These are phyloP conservation scores for Parmelia sp. DNA, from an alignment of 495 filamentous ascomycete genomes.

Conservation along the genomic window DNA sequence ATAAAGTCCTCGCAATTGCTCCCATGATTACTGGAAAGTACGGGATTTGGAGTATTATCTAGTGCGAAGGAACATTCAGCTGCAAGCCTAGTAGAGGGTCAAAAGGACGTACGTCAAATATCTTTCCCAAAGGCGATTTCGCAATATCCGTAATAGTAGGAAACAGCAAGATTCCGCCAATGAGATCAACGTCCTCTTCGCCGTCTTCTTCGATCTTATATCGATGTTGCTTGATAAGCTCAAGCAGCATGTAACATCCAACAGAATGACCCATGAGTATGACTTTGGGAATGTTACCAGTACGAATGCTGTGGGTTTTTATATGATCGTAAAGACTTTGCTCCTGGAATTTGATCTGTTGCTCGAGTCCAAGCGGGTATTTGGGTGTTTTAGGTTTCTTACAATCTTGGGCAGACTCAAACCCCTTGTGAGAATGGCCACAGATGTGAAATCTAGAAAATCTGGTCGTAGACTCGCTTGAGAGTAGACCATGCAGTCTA, in stretches of 20 bases:
- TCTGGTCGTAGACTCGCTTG: conserved; percentile 24
- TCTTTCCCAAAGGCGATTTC: conserved; percentile 53
- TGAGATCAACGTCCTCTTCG: conserved; percentile 39
- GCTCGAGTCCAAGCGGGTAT: conserved; percentile 48
- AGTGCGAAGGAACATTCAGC: neutral
- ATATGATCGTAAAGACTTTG: conserved; percentile 29
- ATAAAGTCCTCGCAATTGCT: conserved; percentile 44
- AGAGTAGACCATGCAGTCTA: conserved; percentile 36
- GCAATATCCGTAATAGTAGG: conserved; percentile 74
- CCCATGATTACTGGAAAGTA: conserved; percentile 49
- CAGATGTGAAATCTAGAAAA: conserved; percentile 49
- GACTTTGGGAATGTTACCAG: conserved; percentile 40
- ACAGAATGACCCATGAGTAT: conserved; percentile 82
- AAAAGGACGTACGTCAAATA: conserved; percentile 41
- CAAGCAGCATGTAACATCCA: conserved; percentile 69
- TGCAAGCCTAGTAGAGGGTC: neutral
- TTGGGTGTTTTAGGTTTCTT: conserved; percentile 14
- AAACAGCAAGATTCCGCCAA: conserved; percentile 64
- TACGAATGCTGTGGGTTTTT: neutral
- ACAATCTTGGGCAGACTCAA: conserved; percentile 46
- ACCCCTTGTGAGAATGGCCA: conserved; percentile 69
- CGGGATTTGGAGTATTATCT: conserved; percentile 38
- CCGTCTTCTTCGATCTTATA: conserved; percentile 22
- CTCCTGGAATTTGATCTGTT: conserved; percentile 53
- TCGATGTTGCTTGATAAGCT: conserved; percentile 54